Percentiles rank a stretch among this genome's conserved stretches.
Evolutionary conservation across 495 filamentous ascomycete genomes (phyloP).

Genomic region (Aspergillus ellipticus): DNA sequence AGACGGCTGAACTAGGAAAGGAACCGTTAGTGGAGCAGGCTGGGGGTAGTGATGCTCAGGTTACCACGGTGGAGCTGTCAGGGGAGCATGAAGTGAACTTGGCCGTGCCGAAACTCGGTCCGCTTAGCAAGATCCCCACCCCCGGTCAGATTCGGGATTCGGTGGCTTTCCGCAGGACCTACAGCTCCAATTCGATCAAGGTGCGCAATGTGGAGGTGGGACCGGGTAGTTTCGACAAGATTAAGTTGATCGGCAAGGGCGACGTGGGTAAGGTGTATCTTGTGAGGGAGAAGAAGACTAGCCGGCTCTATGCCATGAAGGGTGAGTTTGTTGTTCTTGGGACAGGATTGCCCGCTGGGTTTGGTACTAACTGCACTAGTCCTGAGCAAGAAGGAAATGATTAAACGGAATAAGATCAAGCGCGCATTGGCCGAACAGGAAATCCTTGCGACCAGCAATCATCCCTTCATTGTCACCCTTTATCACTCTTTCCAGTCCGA

Average conservation of each 20-base stretch:
- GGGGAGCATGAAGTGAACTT: conserved; percentile 38
- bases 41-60: conserved; percentile 49
- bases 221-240: conserved; percentile 96
- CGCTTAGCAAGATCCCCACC: conserved; percentile 43
- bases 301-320: conserved; percentile 96
- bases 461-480: conserved; percentile 96
- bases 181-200: conserved; percentile 99
- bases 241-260: conserved; percentile 97
- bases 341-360: neutral
- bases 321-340: conserved; percentile 50
- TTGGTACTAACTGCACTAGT: conserved; percentile 54
- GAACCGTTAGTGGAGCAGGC: conserved; percentile 62
- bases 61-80: conserved; percentile 51
- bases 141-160: conserved; percentile 54
- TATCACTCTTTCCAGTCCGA: conserved; percentile 99
- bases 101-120: conserved; percentile 36
- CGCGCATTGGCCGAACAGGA: conserved; percentile 95
- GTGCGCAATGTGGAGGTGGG: conserved; percentile 95
- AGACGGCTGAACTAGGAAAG: conserved; percentile 76
- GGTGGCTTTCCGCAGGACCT: conserved; percentile 84
- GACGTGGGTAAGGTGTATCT: conserved; percentile 98
- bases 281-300: conserved; percentile 95
- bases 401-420: conserved; percentile 99
- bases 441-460: conserved; percentile 96
- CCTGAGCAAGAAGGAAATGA: conserved; percentile 99